Evolutionary conservation across 2,329 filamentous ascomycete species (phyloP).

Genomic region (Trichoderma sp.): DNA sequence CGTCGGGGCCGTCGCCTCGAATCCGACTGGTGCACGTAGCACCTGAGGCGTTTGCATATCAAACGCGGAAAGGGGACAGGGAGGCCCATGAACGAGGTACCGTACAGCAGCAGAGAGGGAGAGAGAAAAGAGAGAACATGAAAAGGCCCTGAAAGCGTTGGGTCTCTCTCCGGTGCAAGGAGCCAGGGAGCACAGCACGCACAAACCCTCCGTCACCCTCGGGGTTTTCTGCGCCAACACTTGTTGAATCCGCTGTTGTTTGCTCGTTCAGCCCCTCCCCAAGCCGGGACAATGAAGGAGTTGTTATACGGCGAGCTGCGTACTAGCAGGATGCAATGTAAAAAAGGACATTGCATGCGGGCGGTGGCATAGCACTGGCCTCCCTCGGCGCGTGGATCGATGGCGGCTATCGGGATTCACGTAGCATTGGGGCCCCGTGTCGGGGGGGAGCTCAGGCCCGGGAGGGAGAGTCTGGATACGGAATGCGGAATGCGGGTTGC

Average conservation of each 20-base stretch:
- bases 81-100: not conserved
- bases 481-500: conserved; percentile 5
- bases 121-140: not conserved
- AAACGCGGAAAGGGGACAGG: not conserved
- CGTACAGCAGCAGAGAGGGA: too few species aligned
- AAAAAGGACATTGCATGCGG: not conserved
- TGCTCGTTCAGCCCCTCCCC: not conserved
- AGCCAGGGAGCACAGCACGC: not conserved
- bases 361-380: not conserved
- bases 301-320: not conserved
- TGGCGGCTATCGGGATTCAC: conserved; percentile 3
- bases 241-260: not conserved
- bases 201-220: not conserved
- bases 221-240: not conserved
- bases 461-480: not conserved
- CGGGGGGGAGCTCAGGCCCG: not conserved
- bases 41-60: not conserved
- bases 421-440: conserved; percentile 6
- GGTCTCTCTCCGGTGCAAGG: not conserved
- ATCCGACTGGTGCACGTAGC: conserved; percentile 17
- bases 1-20: conserved; percentile 8
- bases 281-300: not conserved
- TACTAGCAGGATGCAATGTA: not conserved
- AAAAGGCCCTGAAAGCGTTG: not conserved
- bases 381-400: not conserved